Conservation (phyloP, 192 early-diverging fungal genomes). For the Entrophospora sp. region DNA sequence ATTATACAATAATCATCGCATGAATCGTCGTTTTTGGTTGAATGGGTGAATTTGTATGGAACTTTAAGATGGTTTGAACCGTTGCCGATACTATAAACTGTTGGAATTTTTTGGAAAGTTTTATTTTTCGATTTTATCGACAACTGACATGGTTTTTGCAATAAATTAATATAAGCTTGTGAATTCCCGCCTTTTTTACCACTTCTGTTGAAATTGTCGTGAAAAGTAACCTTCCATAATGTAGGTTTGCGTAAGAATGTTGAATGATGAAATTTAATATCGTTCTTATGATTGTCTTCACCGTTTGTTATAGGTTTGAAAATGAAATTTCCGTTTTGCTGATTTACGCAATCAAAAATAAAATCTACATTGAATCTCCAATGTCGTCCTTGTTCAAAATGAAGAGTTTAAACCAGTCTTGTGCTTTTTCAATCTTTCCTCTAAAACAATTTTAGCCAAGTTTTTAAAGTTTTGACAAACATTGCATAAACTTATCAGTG, state of each 20-base stretch:
- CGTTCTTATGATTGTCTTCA: not conserved
- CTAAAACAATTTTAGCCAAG: not conserved
- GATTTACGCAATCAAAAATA: not conserved
- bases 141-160: not conserved
- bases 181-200: not conserved
- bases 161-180: not conserved
- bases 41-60: not conserved
- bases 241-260: not conserved
- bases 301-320: not conserved
- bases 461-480: not conserved
- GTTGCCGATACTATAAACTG: not conserved
- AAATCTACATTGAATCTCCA: not conserved
- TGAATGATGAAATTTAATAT: not conserved
- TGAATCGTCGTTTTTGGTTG: not conserved
- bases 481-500: not conserved
- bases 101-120: not conserved
- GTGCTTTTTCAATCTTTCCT: not conserved
- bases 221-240: not conserved
- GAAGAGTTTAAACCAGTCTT: not conserved
- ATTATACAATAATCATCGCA: not conserved
- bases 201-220: not conserved
- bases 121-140: not conserved
- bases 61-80: not conserved
- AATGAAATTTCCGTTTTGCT: not conserved
- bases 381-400: constrained; percentile 1